Evolutionary conservation across 345 rosid genomes (phyloP).

Genomic region (Brassica rapa): DNA sequence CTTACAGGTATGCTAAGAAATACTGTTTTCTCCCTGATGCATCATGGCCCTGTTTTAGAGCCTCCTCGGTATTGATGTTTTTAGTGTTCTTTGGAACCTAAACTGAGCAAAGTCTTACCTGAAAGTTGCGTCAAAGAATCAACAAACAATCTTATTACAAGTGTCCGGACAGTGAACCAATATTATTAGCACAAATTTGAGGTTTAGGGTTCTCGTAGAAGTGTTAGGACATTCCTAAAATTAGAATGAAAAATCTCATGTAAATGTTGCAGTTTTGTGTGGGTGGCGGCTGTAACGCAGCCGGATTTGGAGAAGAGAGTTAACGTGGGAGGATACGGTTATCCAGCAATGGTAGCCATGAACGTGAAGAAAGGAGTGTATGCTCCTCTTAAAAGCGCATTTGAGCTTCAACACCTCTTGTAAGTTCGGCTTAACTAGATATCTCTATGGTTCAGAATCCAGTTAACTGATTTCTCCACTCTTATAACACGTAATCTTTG

Average conservation of each 20-base stretch:
- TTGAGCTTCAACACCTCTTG: conserved; percentile 78
- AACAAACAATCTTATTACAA: background rate
- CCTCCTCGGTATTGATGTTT: background rate
- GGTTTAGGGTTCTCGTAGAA: background rate
- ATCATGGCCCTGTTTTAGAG: conserved; percentile 6
- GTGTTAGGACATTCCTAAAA: background rate
- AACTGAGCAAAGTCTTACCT: background rate
- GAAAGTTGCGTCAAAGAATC: background rate
- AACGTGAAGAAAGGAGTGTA: conserved; percentile 91
- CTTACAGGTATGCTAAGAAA: conserved; percentile 67
- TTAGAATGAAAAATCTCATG: conserved; percentile 5
- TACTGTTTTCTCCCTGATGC: background rate
- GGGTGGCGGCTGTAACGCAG: conserved; percentile 94
- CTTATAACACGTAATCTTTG: background rate
- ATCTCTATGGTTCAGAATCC: conserved; percentile 1
- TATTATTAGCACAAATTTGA: background rate
- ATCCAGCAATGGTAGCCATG: conserved; percentile 94
- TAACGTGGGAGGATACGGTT: conserved; percentile 95
- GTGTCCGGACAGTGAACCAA: no score
- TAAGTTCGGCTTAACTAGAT: conserved; percentile 42
- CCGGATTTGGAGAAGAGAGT: conserved; percentile 82
- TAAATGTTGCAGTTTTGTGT: conserved; percentile 59
- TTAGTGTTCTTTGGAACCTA: conserved; percentile 10
- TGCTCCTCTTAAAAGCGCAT: conserved; percentile 96
- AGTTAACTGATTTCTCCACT: background rate